Evolutionary conservation across 2,329 filamentous ascomycete species (phyloP).

Genomic region (Paraconiothyrium brasiliense): DNA sequence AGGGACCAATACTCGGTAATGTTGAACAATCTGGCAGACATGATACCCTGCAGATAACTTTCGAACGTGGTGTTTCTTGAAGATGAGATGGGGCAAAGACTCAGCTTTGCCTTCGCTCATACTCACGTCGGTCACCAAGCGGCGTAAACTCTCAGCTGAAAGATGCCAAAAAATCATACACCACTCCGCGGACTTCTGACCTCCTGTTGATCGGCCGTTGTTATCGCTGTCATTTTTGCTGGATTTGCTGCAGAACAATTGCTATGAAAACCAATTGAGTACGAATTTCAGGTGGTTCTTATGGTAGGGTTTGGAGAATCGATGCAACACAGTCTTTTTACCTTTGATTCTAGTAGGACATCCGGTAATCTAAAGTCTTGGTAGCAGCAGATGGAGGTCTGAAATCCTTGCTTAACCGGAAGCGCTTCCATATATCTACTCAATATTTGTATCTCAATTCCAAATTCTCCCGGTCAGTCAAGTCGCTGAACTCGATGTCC

Average conservation of each 20-base stretch:
- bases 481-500: constrained; percentile 55
- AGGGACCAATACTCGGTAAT: constrained; percentile 30
- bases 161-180: background rate
- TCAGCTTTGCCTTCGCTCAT: background rate
- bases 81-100: background rate
- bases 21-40: constrained; percentile 20
- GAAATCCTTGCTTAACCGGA: background rate
- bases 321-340: background rate
- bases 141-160: background rate
- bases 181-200: background rate
- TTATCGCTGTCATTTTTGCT: background rate
- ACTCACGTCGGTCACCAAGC: background rate
- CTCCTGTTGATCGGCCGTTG: background rate
- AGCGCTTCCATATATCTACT: background rate
- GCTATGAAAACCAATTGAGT: background rate
- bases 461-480: constrained; percentile 66
- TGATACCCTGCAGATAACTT: background rate
- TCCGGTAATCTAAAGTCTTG: background rate
- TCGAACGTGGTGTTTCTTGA: background rate
- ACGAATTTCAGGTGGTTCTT: background rate
- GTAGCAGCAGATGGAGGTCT: background rate
- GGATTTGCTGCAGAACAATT: background rate
- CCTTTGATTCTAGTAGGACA: no score
- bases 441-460: constrained; percentile 59
- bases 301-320: background rate